Percentiles rank a stretch among this genome's conserved stretches.
Evolutionary conservation across 768 basidiomycete species (phyloP).

Genomic region (Mycena sanguinolenta): DNA sequence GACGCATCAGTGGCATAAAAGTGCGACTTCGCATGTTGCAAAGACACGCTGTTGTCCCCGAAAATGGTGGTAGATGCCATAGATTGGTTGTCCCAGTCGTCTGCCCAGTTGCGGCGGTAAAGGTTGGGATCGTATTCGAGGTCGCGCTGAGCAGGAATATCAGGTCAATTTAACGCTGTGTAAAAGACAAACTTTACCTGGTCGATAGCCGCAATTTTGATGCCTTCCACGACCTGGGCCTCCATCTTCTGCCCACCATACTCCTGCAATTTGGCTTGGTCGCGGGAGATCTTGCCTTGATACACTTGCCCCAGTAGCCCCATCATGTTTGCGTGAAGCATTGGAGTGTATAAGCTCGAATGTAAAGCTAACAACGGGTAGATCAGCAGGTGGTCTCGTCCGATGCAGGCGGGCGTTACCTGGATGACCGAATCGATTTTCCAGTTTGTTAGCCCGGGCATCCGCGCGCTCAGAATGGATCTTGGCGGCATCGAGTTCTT

Average conservation of each 20-base stretch:
- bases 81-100: constrained; percentile 91
- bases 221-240: constrained; percentile 80
- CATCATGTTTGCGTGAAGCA: constrained; percentile 91
- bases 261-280: constrained; percentile 78
- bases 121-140: constrained; percentile 86
- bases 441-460: constrained; percentile 77
- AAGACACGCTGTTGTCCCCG: constrained; percentile 56
- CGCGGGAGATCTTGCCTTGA: constrained; percentile 74
- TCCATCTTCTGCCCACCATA: constrained; percentile 85
- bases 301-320: constrained; percentile 82
- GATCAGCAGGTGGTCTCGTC: too few relatives aligned
- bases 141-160: constrained; percentile 59
- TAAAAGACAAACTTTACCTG: constrained; percentile 60
- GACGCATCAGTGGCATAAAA: constrained; percentile 52
- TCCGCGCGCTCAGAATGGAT: constrained; percentile 86
- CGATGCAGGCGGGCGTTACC: too few relatives aligned
- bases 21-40: constrained; percentile 57
- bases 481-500: constrained; percentile 80
- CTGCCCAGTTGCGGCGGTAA: constrained; percentile 85
- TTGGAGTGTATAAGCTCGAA: constrained; percentile 87
- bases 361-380: constrained; percentile 67
- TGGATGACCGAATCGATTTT: constrained; percentile 96
- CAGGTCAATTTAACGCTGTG: too few relatives aligned
- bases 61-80: constrained; percentile 72
- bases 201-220: constrained; percentile 86